Percentiles rank a stretch among this genome's conserved stretches.
phyloP scores from a whole-genome alignment of 495 filamentous ascomycete genomes.

The Trichoderma gamsii region DNA sequence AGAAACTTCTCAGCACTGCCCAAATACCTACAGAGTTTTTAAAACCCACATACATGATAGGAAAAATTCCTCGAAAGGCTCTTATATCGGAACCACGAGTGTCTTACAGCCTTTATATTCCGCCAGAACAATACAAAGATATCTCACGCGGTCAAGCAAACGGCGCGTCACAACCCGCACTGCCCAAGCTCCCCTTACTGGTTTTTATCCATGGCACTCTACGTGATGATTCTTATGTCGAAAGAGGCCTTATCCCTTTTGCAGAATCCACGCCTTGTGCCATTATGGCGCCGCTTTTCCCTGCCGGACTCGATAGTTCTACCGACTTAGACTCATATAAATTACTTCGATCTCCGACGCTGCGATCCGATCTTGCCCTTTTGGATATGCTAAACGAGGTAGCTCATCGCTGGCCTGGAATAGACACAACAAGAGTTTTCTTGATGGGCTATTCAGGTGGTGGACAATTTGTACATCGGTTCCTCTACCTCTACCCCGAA shows the following conservation, averaged over 20 bases:
- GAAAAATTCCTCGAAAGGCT: background rate
- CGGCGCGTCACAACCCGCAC: background rate
- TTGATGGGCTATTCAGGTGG: background rate
- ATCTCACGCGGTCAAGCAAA: background rate
- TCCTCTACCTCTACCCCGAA: background rate
- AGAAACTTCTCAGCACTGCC: background rate
- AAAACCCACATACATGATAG: background rate
- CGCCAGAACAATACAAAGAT: background rate
- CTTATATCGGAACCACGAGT: background rate
- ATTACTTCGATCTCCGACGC: background rate
- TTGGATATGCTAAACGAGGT: background rate
- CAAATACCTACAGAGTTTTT: background rate
- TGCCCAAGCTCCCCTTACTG: background rate
- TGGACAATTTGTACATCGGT: background rate
- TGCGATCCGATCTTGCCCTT: background rate
- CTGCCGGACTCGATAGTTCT: background rate
- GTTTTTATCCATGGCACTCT: background rate
- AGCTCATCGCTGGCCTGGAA: background rate
- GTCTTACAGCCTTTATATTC: background rate
- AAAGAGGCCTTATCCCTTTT: background rate
- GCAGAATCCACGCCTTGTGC: background rate
- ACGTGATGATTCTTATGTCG: background rate
- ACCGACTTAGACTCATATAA: background rate
- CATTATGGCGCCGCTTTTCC: background rate
- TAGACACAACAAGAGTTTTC: background rate